Base-by-base conservation (phyloP, 1,284 basidiomycete species). In the Ceratobasidium sp. region DNA sequence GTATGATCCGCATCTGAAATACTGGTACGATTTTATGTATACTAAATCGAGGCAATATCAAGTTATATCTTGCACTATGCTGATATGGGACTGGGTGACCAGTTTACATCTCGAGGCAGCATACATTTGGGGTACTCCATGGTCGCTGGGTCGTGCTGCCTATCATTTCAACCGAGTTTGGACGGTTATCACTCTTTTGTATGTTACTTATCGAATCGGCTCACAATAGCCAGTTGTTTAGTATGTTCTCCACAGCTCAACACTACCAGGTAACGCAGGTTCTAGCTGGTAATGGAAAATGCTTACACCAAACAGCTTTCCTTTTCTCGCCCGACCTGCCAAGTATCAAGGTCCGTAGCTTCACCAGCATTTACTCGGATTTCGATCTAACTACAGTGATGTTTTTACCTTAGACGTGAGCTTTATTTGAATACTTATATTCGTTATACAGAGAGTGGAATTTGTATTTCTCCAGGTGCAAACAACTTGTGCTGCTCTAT, bases 101-200 rank as follows among this genome's bases (percentile, higher is more conserved):
- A 69, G 44, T 54, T 40, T 69, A 40, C 46, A 52, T 15, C 28
- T 69, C 9, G 67, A 69, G 33, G 20, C 28, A 3, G n/a, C 10
- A n/a, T 70, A 54, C 23, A 57, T 70, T 12, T 70, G 67, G 67
- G n/a, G 67, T 20, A 13, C 48, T 40, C 33, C 67, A 7, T 70
- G 67, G 67, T 70, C 67, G 6, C 4, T 54, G 15, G 67, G 67
- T 7, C 50, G 54, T 33, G 33, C 26, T 26, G 44, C 46, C 17
- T 70, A 70, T 23, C 48, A 70, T 40, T 40, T 57, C 42, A 71
- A 71, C 17, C 54, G 69, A 46, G 13, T 71, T 46, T 71, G 69
- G 69, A 50, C 54, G 26, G 26, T 56, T 5, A 3, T 56, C 10
- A 23, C 26, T 23, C 54, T 56, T 26, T 56, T 56, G 54, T 56